Evolutionary conservation across 2,329 filamentous ascomycete genomes (phyloP).

Genomic region (Trichocomaceae sp.): DNA sequence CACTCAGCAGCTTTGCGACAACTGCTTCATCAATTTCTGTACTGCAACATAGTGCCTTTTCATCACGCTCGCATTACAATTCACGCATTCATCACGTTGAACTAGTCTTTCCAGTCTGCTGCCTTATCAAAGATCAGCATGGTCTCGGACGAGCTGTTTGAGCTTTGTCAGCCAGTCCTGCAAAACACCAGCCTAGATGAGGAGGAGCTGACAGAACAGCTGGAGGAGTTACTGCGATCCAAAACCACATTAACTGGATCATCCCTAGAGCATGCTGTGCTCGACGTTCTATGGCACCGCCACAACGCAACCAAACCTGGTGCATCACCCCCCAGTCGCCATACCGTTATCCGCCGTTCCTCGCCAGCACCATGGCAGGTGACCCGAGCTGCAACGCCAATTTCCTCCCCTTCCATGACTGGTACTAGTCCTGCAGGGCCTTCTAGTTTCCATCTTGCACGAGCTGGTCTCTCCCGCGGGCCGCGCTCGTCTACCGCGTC

Average conservation of each 20-base stretch:
- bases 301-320: slow-evolving; percentile 33
- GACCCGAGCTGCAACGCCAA: slow-evolving; percentile 65
- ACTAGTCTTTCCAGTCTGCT: not conserved
- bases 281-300: slow-evolving; percentile 70
- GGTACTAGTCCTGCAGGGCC: slow-evolving; percentile 77
- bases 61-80: not conserved
- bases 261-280: slow-evolving; percentile 73
- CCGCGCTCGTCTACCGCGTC: slow-evolving; percentile 73
- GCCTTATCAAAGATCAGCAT: slow-evolving; percentile 41
- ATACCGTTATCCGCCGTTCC: slow-evolving; percentile 80
- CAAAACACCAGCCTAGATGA: slow-evolving; percentile 73
- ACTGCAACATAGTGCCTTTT: not conserved
- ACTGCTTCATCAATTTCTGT: not conserved
- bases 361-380: slow-evolving; percentile 92
- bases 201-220: slow-evolving; percentile 82
- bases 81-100: too few species aligned
- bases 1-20: not conserved
- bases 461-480: slow-evolving; percentile 67
- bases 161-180: slow-evolving; percentile 77
- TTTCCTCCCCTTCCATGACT: slow-evolving; percentile 70
- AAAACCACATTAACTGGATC: slow-evolving; percentile 67
- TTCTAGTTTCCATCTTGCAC: slow-evolving; percentile 66
- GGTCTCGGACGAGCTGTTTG: slow-evolving; percentile 86
- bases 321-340: slow-evolving; percentile 74
- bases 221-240: slow-evolving; percentile 73